These are phyloP conservation scores for Solanum rostratum DNA, from an alignment of 257 asterid species.

Conservation along the genomic window DNA sequence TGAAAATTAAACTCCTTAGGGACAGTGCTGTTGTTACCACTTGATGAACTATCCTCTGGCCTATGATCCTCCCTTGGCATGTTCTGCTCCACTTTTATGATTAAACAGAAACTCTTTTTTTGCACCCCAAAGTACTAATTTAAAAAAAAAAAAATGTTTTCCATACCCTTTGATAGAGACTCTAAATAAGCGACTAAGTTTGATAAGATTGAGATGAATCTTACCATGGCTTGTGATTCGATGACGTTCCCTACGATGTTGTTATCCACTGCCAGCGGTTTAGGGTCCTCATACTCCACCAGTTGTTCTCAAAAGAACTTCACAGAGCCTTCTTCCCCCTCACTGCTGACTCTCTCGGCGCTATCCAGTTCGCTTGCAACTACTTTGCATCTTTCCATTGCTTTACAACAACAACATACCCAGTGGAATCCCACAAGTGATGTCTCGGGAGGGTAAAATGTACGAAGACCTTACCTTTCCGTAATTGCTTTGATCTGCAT, in stretches of 20 bases:
- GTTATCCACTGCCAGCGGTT: background rate
- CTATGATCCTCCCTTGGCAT: background rate
- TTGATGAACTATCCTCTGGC: background rate
- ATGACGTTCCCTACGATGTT: background rate
- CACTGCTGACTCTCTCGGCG: background rate
- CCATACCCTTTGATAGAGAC: background rate
- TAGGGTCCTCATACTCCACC: background rate
- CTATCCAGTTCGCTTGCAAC: background rate
- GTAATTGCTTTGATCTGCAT: background rate
- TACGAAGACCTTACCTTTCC: too few species aligned
- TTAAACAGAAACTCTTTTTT: too few species aligned
- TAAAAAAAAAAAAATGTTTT: too few species aligned
- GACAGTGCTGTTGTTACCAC: background rate
- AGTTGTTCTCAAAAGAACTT: background rate
- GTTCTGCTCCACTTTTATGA: background rate
- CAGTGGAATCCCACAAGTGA: too few species aligned
- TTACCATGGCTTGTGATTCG: background rate
- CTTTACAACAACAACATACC: too few species aligned
- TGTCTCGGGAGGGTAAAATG: too few species aligned
- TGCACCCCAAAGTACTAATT: background rate
- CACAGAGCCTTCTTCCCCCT: background rate
- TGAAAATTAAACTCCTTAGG: background rate
- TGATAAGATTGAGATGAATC: background rate
- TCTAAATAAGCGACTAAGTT: too few species aligned
- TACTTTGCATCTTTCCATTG: too few species aligned